Conservation (phyloP, 2,329 filamentous ascomycete species). For the Pyrenophora tritici-repentis region DNA sequence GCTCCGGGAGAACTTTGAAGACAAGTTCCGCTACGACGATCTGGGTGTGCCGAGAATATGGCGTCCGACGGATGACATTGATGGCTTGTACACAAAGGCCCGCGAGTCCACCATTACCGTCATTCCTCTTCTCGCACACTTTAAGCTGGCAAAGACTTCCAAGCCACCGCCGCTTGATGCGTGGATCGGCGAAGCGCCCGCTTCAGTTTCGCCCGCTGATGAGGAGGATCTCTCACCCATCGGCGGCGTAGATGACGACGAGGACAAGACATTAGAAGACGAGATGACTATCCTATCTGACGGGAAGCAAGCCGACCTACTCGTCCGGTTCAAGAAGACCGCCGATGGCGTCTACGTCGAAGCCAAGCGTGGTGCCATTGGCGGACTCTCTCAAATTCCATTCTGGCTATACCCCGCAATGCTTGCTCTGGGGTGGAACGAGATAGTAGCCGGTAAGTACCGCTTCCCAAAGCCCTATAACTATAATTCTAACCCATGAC, state of each 20-base stretch:
- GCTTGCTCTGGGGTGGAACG: slow-evolving; percentile 96
- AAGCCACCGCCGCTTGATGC: slow-evolving; percentile 78
- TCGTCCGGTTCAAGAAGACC: slow-evolving; percentile 96
- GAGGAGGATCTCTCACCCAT: slow-evolving; percentile 90
- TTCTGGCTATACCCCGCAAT: slow-evolving; percentile 92
- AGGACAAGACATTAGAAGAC: slow-evolving; percentile 91
- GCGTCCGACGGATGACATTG: slow-evolving; percentile 95
- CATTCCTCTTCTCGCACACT: slow-evolving; percentile 85
- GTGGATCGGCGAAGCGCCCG: slow-evolving; percentile 81
- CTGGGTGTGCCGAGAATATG: slow-evolving; percentile 93
- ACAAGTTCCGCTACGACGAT: slow-evolving; percentile 98
- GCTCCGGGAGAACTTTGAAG: slow-evolving; percentile 96
- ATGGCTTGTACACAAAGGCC: slow-evolving; percentile 89
- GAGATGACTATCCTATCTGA: slow-evolving; percentile 96
- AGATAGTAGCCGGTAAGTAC: slow-evolving; percentile 91
- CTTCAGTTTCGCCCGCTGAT: slow-evolving; percentile 75
- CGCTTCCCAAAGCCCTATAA: slow-evolving; percentile 9
- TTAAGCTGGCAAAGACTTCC: slow-evolving; percentile 76
- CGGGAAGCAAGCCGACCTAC: slow-evolving; percentile 86
- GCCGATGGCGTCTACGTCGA: slow-evolving; percentile 98
- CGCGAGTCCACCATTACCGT: slow-evolving; percentile 89
- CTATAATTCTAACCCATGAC: slow-evolving; percentile 20
- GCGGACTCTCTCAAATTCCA: slow-evolving; percentile 90
- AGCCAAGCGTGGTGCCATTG: slow-evolving; percentile 94
- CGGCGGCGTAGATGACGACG: slow-evolving; percentile 91